Base-by-base conservation (phyloP, 2,329 filamentous ascomycete species). In the Sphaerulina vaccinii region DNA sequence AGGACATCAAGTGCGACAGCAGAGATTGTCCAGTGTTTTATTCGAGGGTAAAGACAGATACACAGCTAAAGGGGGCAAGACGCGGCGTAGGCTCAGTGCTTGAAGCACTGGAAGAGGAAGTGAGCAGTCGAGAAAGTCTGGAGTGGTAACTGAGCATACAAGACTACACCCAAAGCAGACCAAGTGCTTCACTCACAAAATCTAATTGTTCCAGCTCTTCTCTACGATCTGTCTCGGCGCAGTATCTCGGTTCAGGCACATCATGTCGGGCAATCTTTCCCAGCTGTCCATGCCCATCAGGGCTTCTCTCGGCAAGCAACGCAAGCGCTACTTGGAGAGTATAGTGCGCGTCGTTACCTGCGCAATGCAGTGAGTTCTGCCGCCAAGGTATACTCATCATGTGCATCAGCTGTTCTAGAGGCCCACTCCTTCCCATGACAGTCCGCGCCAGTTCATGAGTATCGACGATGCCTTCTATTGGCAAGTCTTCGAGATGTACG, bases 11-110 rank as follows among this genome's bases (percentile, higher is more conserved):
- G 35, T 99, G 93, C 66, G 90, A 96, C 65, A 95, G 88, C 68
- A 83, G 88, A 68, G 92, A 96, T 71, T 99, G 93, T 66, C 87
- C 91, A 0, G 89, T 96, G 0, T 97, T 95, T 62, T 97, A 95
- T 71, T 85, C 85, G 24, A 73, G 89, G 11, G 79, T 82, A 47
- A 86, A 83, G 68, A 83, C 88, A 65, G 70, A 69, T 18, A 77
- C 78, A 8, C 75, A 69, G 43, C 47, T 76, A 43, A 64, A 66
- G 38, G 71, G 63, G 32, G 71, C 72, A 55, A 70, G 56, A 48
- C 66, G 61, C 32, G 64, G 72, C 24, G 61, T 73, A 5, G 71
- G 71, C 36, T 71, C 68, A 23, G 73, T 76, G 4, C 62, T 79
- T 36, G 67, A 68, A 54, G 67, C 65, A 37, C 59, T 79, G 36